These are phyloP conservation scores for Yarrowia hollandica DNA, from an alignment of 805 yeast genomes.

Conservation along the genomic window DNA sequence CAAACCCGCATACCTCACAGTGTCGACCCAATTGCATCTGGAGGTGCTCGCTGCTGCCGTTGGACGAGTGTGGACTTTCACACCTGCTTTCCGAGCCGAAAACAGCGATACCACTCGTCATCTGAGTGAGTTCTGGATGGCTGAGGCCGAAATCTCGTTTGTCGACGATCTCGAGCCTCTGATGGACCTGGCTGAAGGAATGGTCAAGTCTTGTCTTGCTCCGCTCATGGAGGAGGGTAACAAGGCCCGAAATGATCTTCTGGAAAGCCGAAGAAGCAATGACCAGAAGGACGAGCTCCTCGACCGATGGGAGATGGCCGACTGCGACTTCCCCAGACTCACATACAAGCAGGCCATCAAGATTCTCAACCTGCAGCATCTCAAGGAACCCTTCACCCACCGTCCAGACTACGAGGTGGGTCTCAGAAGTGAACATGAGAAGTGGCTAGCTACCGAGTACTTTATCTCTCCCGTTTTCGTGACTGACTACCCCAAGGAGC, in stretches of 20 bases:
- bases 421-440: constrained; percentile 83
- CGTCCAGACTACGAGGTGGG: constrained; percentile 69
- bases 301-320: constrained; percentile 62
- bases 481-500: constrained; percentile 75
- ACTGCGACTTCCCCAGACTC: constrained; percentile 62
- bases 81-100: constrained; percentile 95
- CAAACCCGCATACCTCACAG: constrained; percentile 69
- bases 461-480: constrained; percentile 80
- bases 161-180: constrained; percentile 58
- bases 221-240: constrained; percentile 31
- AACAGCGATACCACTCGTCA: constrained; percentile 88
- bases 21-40: constrained; percentile 87
- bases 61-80: constrained; percentile 78
- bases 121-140: constrained; percentile 95
- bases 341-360: constrained; percentile 76
- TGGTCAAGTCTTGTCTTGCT: constrained; percentile 59
- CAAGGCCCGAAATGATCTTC: constrained; percentile 35
- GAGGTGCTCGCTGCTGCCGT: constrained; percentile 77
- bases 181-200: constrained; percentile 63
- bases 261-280: constrained; percentile 41
- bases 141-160: constrained; percentile 86
- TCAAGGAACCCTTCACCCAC: constrained; percentile 44
- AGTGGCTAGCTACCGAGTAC: constrained; percentile 67
- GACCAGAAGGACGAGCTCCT: constrained; percentile 43
- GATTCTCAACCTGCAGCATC: constrained; percentile 37